Conservation (phyloP, 306 rosid species). For the Arachis hypogaea region DNA sequence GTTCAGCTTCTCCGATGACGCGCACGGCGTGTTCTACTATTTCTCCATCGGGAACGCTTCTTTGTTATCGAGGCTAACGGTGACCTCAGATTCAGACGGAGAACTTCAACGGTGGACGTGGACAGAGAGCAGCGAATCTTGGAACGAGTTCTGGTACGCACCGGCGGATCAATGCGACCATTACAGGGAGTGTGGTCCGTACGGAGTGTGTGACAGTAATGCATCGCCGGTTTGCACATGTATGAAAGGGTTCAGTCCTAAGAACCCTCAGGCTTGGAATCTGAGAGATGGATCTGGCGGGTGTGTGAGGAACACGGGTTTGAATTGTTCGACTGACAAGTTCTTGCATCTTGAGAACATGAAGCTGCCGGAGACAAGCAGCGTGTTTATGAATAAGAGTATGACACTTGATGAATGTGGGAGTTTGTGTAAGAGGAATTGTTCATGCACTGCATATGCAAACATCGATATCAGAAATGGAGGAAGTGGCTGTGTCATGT, state of each 20-base stretch:
- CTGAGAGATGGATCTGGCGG: constrained; percentile 51
- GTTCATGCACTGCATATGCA: constrained; percentile 57
- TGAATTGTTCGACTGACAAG: constrained; percentile 30
- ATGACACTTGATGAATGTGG: constrained; percentile 45
- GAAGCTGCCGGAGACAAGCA: constrained; percentile 31
- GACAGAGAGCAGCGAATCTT: constrained; percentile 39
- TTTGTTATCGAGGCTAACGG: not conserved
- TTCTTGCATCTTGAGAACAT: constrained; percentile 3
- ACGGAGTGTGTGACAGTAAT: constrained; percentile 61
- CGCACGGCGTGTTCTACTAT: constrained; percentile 33
- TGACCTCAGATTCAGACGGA: constrained; percentile 36
- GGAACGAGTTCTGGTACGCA: constrained; percentile 56
- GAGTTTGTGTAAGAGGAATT: constrained; percentile 40
- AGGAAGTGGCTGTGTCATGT: constrained; percentile 48
- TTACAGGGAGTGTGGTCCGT: constrained; percentile 59
- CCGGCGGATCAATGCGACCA: constrained; percentile 45
- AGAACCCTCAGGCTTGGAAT: constrained; percentile 50
- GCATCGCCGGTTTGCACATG: constrained; percentile 59
- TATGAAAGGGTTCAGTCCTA: constrained; percentile 50
- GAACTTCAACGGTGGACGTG: constrained; percentile 40
- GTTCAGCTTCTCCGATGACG: not conserved
- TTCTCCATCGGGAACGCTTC: too few species aligned
- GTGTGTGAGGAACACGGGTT: constrained; percentile 14
- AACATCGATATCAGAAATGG: constrained; percentile 37
- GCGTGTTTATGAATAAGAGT: constrained; percentile 33